These are phyloP conservation scores for Pseudogymnoascus sp. DNA, from an alignment of 2,329 filamentous ascomycete species.

Conservation along the genomic window DNA sequence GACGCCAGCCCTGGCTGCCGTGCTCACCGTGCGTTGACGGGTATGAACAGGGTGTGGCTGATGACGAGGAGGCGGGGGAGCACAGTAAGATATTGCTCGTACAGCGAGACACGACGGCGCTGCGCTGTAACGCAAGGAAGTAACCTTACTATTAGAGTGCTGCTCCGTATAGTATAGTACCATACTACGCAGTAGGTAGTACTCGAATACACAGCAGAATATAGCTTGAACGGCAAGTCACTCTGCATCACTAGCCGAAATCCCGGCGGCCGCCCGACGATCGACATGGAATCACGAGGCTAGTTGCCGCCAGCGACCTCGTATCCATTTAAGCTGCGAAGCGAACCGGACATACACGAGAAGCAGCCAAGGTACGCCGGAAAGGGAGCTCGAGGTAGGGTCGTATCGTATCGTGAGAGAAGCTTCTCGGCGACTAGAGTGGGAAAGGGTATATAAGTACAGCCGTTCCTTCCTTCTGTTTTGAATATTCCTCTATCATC, in stretches of 20 bases:
- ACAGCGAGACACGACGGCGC: not conserved
- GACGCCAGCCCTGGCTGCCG: not conserved
- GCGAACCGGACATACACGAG: not conserved
- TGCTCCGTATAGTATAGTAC: no score
- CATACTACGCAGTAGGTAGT: no score
- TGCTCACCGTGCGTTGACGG: not conserved
- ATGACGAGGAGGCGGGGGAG: not conserved
- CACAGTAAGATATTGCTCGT: not conserved
- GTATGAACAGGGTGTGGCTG: not conserved
- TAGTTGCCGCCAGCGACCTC: not conserved
- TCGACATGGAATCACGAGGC: not conserved
- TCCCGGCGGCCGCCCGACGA: not conserved
- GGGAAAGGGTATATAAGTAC: constrained; percentile 1
- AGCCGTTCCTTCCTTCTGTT: not conserved
- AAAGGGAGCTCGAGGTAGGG: not conserved
- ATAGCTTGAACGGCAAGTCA: not conserved
- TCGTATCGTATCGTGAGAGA: not conserved
- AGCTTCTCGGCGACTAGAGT: not conserved
- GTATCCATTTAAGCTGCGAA: constrained; percentile 2
- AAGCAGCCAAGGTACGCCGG: not conserved
- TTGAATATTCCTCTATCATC: not conserved
- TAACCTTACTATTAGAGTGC: not conserved
- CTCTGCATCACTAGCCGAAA: not conserved
- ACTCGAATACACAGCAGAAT: no score
- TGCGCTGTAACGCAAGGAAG: not conserved